Percentiles rank a stretch among this genome's conserved stretches.
phyloP scores from a whole-genome alignment of 306 rosid species.

The Luffa aegyptiaca region DNA sequence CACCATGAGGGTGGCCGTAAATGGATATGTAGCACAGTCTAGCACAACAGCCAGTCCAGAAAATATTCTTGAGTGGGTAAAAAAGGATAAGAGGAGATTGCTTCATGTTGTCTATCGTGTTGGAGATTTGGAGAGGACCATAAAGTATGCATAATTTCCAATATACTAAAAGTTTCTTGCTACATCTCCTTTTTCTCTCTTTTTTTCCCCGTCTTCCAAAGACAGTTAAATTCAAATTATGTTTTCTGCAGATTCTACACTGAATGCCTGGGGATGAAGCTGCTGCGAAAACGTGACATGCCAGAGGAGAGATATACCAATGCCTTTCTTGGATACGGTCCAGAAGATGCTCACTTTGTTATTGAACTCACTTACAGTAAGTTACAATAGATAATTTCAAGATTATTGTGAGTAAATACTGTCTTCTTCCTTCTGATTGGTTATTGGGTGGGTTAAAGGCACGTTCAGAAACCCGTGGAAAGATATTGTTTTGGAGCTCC shows the following conservation, averaged over 20 bases:
- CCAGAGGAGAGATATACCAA: slow-evolving; percentile 75
- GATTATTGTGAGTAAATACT: too few species aligned
- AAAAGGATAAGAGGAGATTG: slow-evolving; percentile 57
- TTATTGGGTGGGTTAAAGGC: too few species aligned
- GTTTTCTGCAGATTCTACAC: slow-evolving; percentile 64
- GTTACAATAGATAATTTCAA: slow-evolving; percentile 10
- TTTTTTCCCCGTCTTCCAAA: not conserved
- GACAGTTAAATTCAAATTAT: slow-evolving; percentile 10
- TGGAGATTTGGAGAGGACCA: slow-evolving; percentile 77
- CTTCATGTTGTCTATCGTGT: slow-evolving; percentile 86
- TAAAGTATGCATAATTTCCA: slow-evolving; percentile 43
- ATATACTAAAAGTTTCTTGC: not conserved
- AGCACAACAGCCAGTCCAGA: slow-evolving; percentile 47
- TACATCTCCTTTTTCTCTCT: not conserved
- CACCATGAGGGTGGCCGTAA: slow-evolving; percentile 24
- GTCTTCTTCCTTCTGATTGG: too few species aligned
- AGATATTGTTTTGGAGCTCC: too few species aligned
- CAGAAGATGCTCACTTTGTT: slow-evolving; percentile 75
- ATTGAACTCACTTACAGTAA: slow-evolving; percentile 82
- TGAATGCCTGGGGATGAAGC: slow-evolving; percentile 80
- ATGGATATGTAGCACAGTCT: slow-evolving; percentile 36
- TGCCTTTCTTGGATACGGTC: slow-evolving; percentile 86
- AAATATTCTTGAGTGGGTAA: slow-evolving; percentile 72
- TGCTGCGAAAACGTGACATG: slow-evolving; percentile 68
- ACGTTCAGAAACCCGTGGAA: too few species aligned